These are phyloP conservation scores for Cytidiella melzeri DNA, from an alignment of 768 basidiomycete genomes.

Conservation along the genomic window DNA sequence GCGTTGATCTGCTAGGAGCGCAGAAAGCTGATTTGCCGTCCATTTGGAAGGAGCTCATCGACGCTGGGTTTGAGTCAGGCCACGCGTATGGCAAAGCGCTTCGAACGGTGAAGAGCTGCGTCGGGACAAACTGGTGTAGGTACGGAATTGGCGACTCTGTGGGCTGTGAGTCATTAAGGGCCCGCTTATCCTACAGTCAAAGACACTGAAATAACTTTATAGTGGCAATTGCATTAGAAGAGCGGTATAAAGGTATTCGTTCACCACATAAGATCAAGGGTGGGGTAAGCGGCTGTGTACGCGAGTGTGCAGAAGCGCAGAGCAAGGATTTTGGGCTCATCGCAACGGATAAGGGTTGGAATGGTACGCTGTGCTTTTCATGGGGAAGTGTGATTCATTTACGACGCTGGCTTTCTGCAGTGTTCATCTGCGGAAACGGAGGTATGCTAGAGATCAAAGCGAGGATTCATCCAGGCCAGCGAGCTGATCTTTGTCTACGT, in stretches of 20 bases:
- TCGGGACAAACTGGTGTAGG: constrained; percentile 67
- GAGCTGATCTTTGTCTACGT: too few species aligned
- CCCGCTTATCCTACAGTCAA: too few species aligned
- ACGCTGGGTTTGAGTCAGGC: constrained; percentile 69
- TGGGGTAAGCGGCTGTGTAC: constrained; percentile 67
- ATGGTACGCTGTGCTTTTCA: constrained; percentile 32
- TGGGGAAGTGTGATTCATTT: neutral
- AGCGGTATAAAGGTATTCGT: constrained; percentile 64
- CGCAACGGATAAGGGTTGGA: constrained; percentile 79
- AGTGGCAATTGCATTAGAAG: constrained; percentile 65
- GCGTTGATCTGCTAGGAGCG: constrained; percentile 70
- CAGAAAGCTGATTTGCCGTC: constrained; percentile 61
- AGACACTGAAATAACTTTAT: too few species aligned
- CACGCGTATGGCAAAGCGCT: constrained; percentile 62
- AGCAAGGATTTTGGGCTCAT: constrained; percentile 71
- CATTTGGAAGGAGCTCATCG: constrained; percentile 59
- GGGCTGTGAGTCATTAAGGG: constrained; percentile 37
- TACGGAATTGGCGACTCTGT: constrained; percentile 74
- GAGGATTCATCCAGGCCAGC: too few species aligned
- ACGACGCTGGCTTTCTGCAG: constrained; percentile 20
- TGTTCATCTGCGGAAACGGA: constrained; percentile 70
- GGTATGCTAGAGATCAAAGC: too few species aligned
- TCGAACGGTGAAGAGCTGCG: constrained; percentile 74
- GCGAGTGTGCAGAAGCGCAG: constrained; percentile 78
- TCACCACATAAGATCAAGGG: constrained; percentile 75